Base-by-base conservation (phyloP, 2,329 filamentous ascomycete species). In the Colletotrichum truncatum region DNA sequence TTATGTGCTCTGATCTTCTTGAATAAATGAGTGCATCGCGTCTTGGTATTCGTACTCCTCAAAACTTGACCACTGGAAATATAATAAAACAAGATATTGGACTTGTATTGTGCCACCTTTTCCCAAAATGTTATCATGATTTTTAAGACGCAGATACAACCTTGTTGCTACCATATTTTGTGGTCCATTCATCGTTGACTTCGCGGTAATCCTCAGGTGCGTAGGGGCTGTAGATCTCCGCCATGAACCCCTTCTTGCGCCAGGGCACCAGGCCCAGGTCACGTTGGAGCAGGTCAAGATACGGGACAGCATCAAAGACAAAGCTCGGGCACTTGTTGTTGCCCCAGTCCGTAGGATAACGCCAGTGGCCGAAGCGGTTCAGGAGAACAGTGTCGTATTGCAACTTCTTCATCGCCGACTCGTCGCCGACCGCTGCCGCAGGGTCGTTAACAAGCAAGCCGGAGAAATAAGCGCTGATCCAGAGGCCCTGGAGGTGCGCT, bases 301-400 rank as follows among this genome's bases (percentile, higher is more conserved):
- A 96, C 4, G 91, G 91, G 55, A 95, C 74, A 0, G 85, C 85
- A 74, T 96, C 93, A 71, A 94, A 94, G 18, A 92, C 88, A 69
- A 93, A 89, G 73, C 92, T 91, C 0, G 89, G 89, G 64, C 84
- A 81, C 71, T 82, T 84, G 28, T 79, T 81, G 51, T 21, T 36
- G 2, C 91, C 91, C 72, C 87, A 89, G 1, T 91, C 91, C 3
- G 80, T 83, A 1, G 90, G 87, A 70, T 91, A 92, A n/a, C 91
- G 84, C 85, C 89, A 90, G 68, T 84, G 87, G 2, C 90, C 89
- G 73, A 90, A 95, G 26, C 91, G 87, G 12, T 85, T 88, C 72
- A 91, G 82, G 48, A 93, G 77, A 21, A 89, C 83, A 0, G 89
- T 87, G 68, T 90, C 84, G 64, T 83, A 81, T 59, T 76, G 78